Conservation (phyloP, 2,329 filamentous ascomycete species). For the Paracamarosporium sp. region DNA sequence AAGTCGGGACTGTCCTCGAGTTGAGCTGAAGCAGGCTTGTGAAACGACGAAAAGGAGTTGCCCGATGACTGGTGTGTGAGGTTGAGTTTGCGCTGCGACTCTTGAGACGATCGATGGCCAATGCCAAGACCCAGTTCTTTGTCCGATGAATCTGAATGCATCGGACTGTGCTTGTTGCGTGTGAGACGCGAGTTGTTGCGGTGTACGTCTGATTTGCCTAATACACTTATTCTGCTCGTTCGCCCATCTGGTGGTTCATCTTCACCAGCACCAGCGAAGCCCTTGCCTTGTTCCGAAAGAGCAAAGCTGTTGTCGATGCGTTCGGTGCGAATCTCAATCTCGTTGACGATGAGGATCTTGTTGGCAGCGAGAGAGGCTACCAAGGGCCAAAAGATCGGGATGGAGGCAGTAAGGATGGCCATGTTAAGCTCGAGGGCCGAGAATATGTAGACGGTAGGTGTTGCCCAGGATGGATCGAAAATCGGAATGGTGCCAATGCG, state of each 20-base stretch:
- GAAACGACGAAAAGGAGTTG: constrained; percentile 4
- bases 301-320: constrained; percentile 24
- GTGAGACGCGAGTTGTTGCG: constrained; percentile 1
- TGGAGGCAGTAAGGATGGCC: constrained; percentile 45
- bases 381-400: constrained; percentile 49
- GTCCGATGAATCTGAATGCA: constrained; percentile 17
- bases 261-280: constrained; percentile 3
- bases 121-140: constrained; percentile 19
- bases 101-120: constrained; percentile 23
- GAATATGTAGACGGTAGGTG: constrained; percentile 40
- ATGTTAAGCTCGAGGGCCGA: constrained; percentile 47
- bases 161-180: constrained; percentile 10
- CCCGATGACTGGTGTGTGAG: constrained; percentile 9
- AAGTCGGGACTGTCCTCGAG: constrained; percentile 1
- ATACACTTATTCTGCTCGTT: constrained; percentile 19
- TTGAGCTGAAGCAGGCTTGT: not conserved
- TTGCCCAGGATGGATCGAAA: constrained; percentile 39
- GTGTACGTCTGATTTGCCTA: constrained; percentile 14
- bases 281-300: constrained; percentile 21
- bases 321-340: constrained; percentile 44
- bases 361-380: constrained; percentile 37
- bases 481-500: constrained; percentile 40
- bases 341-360: constrained; percentile 48
- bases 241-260: constrained; percentile 7
- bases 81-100: constrained; percentile 32